Evolutionary conservation across 345 rosid genomes (phyloP).

Genomic region (Moricandia moricandioides): DNA sequence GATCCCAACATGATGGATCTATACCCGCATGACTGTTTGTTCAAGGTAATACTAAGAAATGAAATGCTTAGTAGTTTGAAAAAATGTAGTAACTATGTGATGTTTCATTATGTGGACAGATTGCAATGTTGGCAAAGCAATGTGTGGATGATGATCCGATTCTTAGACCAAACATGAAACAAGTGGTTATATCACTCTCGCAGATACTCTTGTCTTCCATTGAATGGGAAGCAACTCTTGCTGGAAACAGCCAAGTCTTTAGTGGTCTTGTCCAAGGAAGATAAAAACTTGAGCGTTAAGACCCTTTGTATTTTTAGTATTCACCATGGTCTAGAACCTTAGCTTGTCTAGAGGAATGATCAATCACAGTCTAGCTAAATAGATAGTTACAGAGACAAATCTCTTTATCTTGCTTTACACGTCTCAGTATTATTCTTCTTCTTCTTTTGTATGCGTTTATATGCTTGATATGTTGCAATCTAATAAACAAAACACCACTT

Average conservation of each 20-base stretch:
- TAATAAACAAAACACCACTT: not conserved
- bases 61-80: not conserved
- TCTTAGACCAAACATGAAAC: slow-evolving; percentile 94
- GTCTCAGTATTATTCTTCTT: slow-evolving; percentile 21
- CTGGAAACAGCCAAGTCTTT: slow-evolving; percentile 94
- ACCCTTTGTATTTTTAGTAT: not conserved
- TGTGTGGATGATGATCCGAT: slow-evolving; percentile 91
- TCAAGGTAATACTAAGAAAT: slow-evolving; percentile 48
- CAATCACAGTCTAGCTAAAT: slow-evolving; percentile 10
- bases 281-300: slow-evolving; percentile 32
- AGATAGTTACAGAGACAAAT: slow-evolving; percentile 8
- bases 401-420: not conserved
- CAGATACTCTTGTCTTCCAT: slow-evolving; percentile 86
- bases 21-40: slow-evolving; percentile 92
- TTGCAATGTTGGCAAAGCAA: slow-evolving; percentile 90
- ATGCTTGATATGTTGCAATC: slow-evolving; percentile 13
- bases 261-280: slow-evolving; percentile 98
- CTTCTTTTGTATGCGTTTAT: slow-evolving; percentile 18
- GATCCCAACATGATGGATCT: slow-evolving; percentile 83
- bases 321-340: slow-evolving; percentile 13
- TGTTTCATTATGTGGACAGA: slow-evolving; percentile 34
- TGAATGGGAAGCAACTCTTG: slow-evolving; percentile 99
- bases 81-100: not conserved
- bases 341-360: slow-evolving; percentile 20
- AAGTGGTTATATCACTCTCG: slow-evolving; percentile 79